Base-by-base conservation (phyloP, 805 yeast genomes). In the Zygosaccharomyces lentus region DNA sequence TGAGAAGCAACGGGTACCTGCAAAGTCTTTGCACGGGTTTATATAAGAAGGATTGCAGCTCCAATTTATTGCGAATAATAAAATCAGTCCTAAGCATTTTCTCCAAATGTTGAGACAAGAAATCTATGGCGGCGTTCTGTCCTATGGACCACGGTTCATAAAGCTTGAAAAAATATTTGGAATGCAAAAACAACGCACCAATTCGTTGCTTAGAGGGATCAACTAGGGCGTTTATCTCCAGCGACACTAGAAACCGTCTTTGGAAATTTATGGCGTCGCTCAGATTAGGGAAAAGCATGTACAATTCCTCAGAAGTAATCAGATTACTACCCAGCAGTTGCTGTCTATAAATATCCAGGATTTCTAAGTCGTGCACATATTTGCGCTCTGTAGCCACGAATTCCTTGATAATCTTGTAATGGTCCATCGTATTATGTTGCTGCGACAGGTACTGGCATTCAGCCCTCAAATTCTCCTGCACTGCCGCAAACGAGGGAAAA, bases 21-120 rank as follows among this genome's bases (percentile, higher is more conserved):
- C 96, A 87, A n/a, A 93, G 75, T 52, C 99, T 77, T 70, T 93
- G 99, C 31, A 93, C 87, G 0, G 99, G 99, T 64, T 91, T 93
- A 56, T 93, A 79, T 34, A 93, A 73, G 65, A 87, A 87, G 41
- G 91, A 82, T 62, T 87, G 98, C 44, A 93, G 73, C 65, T 91
- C 99, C 61, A 89, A 82, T 35, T 87, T 84, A 23, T 93, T 91
- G 53, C 82, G 91, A 49, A 90, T 80, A 32, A 89, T 67, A 43
- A 88, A 73, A 54, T 78, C 78, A 4, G 73, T 61, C 4, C 80
- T 75, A 53, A 86, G 88, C 53, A 75, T 76, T 25, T 66, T 62
- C 24, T 64, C 61, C 41, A 65, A 52, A 21, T 63, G 64, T 9
- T 67, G 59, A 37, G 74, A 72, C 31, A 93, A 85, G 45, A 88